Base-by-base conservation (phyloP, 2,329 filamentous ascomycete genomes). In the Aspergillus sp. region DNA sequence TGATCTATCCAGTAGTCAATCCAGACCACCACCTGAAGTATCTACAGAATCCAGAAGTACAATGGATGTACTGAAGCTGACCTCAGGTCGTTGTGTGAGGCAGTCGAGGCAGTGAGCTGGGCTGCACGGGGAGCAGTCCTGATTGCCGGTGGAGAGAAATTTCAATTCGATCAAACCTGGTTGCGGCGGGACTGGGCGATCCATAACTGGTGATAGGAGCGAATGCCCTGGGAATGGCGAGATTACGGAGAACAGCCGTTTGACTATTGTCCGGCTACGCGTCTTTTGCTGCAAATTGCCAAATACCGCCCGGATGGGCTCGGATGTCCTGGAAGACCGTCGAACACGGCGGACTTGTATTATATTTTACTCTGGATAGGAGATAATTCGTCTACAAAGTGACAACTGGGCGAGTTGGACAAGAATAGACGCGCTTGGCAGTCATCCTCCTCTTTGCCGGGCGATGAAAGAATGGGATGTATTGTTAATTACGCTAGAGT, bases 111-210 rank as follows among this genome's bases (percentile, higher is more conserved):
- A 44, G 42, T 22, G 4, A 45, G 42, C 42, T 46, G 24, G 15
- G 27, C 27, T 30, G 27, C 46, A 48, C 30, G 17, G 40, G 58
- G 49, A 55, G 40, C 11, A 17, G 9, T 11, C 8, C 40, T 42
- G 40, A 7, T 42, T 42, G 17, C 42, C 19, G 24, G 42, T 45
- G 22, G 42, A 45, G 45, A 48, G 42, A 53, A 58, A 40, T 52
- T 50, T 40, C 52, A 33, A 33, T 48, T 59, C 49, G 56, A 44
- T 41, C 24, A 55, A 61, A 61, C 51, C 56, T 57, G 58, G 57
- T 56, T 56, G 42, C 48, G 59, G 51, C 59, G 59, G 61, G 61
- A 61, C 59, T 60, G 56, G 51, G 54, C 49, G 61, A 63, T 63
- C 61, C 59, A 63, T 63, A 54, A 40, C 58, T 58, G 40, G 54